Percentiles rank a stretch among this genome's conserved stretches.
phyloP scores from a whole-genome alignment of 2,329 filamentous ascomycete species.

The Chrysoporthe cubensis region DNA sequence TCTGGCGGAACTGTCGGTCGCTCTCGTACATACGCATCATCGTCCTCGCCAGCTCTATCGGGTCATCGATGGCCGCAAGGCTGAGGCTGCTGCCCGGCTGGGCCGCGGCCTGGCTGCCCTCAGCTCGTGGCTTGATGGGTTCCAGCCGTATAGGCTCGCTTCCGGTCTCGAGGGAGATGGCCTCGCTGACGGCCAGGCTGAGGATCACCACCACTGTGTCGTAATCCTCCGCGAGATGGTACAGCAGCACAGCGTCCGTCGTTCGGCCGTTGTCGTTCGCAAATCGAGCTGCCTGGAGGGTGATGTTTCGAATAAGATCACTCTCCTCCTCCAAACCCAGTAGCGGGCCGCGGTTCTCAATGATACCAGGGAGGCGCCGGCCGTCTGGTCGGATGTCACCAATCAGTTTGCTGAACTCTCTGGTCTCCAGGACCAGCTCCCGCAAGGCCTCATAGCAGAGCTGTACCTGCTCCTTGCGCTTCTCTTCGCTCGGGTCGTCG shows the following conservation, averaged over 20 bases:
- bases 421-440: constrained; percentile 93
- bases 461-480: constrained; percentile 75
- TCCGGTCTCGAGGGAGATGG: constrained; percentile 83
- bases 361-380: constrained; percentile 79
- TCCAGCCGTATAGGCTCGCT: constrained; percentile 78
- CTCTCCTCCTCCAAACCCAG: constrained; percentile 80
- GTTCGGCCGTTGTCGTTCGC: constrained; percentile 93
- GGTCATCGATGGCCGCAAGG: constrained; percentile 63
- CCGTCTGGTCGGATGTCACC: constrained; percentile 90
- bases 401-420: constrained; percentile 91
- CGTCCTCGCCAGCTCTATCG: constrained; percentile 60
- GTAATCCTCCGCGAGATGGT: constrained; percentile 93
- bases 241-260: constrained; percentile 91
- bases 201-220: constrained; percentile 91
- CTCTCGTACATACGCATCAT: constrained; percentile 68
- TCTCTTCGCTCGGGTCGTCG: constrained; percentile 58
- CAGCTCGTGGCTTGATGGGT: constrained; percentile 74
- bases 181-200: constrained; percentile 87
- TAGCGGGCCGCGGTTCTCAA: constrained; percentile 81
- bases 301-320: constrained; percentile 90
- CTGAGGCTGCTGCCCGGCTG: constrained; percentile 62
- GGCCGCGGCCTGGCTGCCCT: constrained; percentile 42
- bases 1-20: constrained; percentile 63
- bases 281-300: constrained; percentile 85
- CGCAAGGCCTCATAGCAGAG: constrained; percentile 92